Conservation (phyloP, 192 early-diverging fungal species). For the Entomortierella parvispora region DNA sequence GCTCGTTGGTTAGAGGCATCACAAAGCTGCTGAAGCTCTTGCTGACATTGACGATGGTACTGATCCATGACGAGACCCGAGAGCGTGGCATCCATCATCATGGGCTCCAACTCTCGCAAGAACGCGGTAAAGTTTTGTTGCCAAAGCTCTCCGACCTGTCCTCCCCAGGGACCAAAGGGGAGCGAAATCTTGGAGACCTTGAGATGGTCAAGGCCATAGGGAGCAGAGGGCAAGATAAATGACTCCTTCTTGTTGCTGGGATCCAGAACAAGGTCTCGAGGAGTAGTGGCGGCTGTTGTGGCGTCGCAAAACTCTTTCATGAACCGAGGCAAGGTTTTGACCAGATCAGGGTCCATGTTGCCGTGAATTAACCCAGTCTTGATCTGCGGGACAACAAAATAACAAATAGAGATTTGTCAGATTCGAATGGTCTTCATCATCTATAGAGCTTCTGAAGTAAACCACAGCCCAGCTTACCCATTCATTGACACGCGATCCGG, state of each 20-base stretch:
- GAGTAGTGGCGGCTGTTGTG: slow-evolving; percentile 3
- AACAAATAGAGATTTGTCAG: background rate
- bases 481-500: slow-evolving; percentile 40
- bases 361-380: slow-evolving; percentile 49
- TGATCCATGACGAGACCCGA: slow-evolving; percentile 50
- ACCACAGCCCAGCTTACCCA: no score
- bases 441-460: no score
- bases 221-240: background rate
- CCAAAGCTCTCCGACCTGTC: slow-evolving; percentile 43
- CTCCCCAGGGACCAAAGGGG: slow-evolving; percentile 49
- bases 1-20: background rate
- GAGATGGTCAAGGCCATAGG: slow-evolving; percentile 28
- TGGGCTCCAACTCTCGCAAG: slow-evolving; percentile 36
- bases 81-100: slow-evolving; percentile 44
- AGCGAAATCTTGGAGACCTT: slow-evolving; percentile 31
- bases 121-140: slow-evolving; percentile 29
- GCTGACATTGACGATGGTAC: slow-evolving; percentile 39
- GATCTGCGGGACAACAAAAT: slow-evolving; percentile 7
- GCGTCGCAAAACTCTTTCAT: slow-evolving; percentile 39
- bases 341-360: slow-evolving; percentile 48
- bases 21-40: slow-evolving; percentile 26
- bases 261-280: background rate
- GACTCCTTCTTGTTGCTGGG: background rate
- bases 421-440: no score
- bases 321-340: slow-evolving; percentile 34